Base-by-base conservation (phyloP, 495 filamentous ascomycete genomes). In the Bathelium albidoporum region DNA sequence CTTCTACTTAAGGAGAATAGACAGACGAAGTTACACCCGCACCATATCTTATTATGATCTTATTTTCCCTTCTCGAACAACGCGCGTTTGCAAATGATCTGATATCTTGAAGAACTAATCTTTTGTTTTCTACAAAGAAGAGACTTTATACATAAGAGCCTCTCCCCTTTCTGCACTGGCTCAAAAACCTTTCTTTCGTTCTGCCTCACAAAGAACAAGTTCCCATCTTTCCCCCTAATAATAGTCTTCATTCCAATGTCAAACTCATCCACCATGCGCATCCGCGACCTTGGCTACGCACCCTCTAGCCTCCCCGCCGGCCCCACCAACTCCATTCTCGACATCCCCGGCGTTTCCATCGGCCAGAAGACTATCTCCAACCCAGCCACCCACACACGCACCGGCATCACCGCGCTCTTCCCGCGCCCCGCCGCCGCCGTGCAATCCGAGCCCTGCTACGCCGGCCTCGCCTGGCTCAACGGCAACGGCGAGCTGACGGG, bases 401-500 rank as follows among this genome's bases (percentile, higher is more conserved):
- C 79, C 1, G 80, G 81, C 36, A 72, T 83, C 4, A 83, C 81
- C 16, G 73, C 73, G 55, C 79, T 83, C 64, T 70, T 82, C 20
- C 79, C 81, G 7, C 78, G 80, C 26, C 32, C 69, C 26, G 32
- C 69, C 20, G 71, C 80, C 39, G 80, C 76, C 73, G 79, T 78
- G 65, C 59, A 79, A 64, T 69, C 76, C n/a, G n/a, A n/a, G 0
- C 79, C 76, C 43, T 80, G 76, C 67, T 78, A 78, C 44, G 78
- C 81, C 10, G 77, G 78, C 2, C 68, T 80, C 45, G 81, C 80
- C 70, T 73, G 74, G 62, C 81, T 83, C 73, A 83, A 83, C 65
- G 80, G 81, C 59, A 75, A 73, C 29, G 80, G 81, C 24, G 80
- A 82, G 64, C 74, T 83, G 71, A 83, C 81, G 0, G 79, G 80